phyloP scores from a whole-genome alignment of 371 early-diverging fungal genomes.

The Rhizopus microsporus region DNA sequence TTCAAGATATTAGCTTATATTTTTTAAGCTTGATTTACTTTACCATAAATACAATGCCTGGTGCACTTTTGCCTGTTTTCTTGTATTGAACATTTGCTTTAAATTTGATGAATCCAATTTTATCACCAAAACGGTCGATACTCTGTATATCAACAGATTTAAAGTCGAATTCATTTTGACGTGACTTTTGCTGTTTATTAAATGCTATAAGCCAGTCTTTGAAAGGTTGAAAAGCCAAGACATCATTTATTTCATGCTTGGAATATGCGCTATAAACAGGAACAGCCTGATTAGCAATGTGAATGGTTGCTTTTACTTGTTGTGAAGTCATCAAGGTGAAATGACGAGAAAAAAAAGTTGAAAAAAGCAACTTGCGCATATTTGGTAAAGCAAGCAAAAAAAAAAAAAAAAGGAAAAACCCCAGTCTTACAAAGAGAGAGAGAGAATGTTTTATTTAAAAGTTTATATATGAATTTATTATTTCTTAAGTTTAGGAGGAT shows the following conservation, averaged over 20 bases:
- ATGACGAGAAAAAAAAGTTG: background rate
- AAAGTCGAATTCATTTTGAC: constrained; percentile 39
- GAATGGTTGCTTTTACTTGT: constrained; percentile 10
- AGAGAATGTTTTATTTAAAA: background rate
- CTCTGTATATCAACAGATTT: constrained; percentile 62
- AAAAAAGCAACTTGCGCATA: background rate
- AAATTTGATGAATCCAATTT: constrained; percentile 80
- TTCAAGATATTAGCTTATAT: background rate
- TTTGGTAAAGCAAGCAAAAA: background rate
- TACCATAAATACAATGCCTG: constrained; percentile 83
- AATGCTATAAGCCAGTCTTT: constrained; percentile 59
- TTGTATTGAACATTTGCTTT: constrained; percentile 54
- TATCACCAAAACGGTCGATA: constrained; percentile 69
- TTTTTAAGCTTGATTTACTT: background rate
- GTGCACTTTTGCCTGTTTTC: constrained; percentile 57
- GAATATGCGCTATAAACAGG: constrained; percentile 18
- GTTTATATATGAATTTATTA: background rate
- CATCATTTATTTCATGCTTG: constrained; percentile 23
- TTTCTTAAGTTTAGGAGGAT: background rate
- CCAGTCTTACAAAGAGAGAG: background rate
- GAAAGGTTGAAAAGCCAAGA: constrained; percentile 64
- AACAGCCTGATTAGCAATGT: constrained; percentile 35
- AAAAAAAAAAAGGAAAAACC: background rate
- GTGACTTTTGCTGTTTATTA: constrained; percentile 47
- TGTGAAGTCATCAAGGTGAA: background rate